Evolutionary conservation across 768 basidiomycete genomes (phyloP), one percentile per base, ranked within the genome.

Genomic region (Leucocoprinus leucothites): DNA sequence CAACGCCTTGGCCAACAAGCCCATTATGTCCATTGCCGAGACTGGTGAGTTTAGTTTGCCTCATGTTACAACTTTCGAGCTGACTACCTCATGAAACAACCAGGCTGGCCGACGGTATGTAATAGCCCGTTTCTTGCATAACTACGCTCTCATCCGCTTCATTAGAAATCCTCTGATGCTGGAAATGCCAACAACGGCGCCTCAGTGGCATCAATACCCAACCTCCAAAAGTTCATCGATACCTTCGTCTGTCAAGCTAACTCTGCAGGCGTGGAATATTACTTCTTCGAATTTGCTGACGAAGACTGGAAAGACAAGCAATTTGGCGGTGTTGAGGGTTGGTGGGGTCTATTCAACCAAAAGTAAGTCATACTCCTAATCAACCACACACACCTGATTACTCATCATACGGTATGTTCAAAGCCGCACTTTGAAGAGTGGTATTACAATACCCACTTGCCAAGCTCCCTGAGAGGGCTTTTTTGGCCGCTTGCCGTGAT

Each of bases 21-120:
- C 94, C 0, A 65, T 75, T 43, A 86, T 92, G 80, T 95, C 83
- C 71, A 97, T 98, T 57, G 97, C 96, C 0, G 97, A 99, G 76
- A 97, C 94, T 13, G 90, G 90, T 50, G 64, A 66, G 73, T 38
- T 36, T 42, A 55, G 25, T 3, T 38, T 55, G 21, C 26, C 14
- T 35, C 3, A 46, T 24, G 25, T 21, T 8, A 46, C 21, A 49
- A 22, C 4, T 38, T 21, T 21, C 26, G 25, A 57, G 48, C n/a
- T 36, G 31, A 34, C 26, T 19, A 50, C 3, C 53, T 41, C 21
- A 9, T 13, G 14, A 38, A 38, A 13, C 14, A 3, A 19, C 42
- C 43, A 69, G 66, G 65, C 14, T 89, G 87, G 87, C 87, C 89
- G 38, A 78, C 87, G 58, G 85, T 86, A 69, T 48, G 71, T 63